These are phyloP conservation scores for Protomyces lactucae-debilis DNA, from an alignment of 1,139 yeast genomes.

Conservation along the genomic window DNA sequence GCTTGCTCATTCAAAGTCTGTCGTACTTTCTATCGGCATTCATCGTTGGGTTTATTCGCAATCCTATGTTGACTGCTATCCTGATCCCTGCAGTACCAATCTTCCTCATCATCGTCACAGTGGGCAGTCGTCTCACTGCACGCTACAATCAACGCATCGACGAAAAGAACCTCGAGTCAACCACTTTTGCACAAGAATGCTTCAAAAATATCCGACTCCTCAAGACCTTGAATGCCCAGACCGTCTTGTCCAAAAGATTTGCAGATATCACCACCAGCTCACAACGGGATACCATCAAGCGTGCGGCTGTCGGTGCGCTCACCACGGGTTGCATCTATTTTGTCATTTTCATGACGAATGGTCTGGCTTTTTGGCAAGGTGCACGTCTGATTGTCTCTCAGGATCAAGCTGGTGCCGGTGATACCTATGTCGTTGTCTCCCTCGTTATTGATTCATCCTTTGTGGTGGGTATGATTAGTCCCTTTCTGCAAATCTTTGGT, in stretches of 20 bases:
- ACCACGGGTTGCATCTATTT: constrained; percentile 37
- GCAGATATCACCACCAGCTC: constrained; percentile 38
- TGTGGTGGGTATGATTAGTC: constrained; percentile 35
- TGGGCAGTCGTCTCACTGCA: neutral
- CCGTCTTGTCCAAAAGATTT: constrained; percentile 39
- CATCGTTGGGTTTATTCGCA: constrained; percentile 1
- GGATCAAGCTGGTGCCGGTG: constrained; percentile 44
- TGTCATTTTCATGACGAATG: constrained; percentile 44
- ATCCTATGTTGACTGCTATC: neutral
- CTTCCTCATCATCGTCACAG: neutral
- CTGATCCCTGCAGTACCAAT: constrained; percentile 5
- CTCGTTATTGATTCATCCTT: constrained; percentile 39
- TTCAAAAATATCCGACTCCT: constrained; percentile 44
- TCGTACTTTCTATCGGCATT: neutral
- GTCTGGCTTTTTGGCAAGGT: constrained; percentile 42
- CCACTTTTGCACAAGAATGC: constrained; percentile 44
- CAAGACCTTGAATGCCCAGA: constrained; percentile 45
- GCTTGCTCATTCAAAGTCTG: neutral
- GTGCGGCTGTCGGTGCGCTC: constrained; percentile 38
- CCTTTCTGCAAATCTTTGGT: constrained; percentile 8
- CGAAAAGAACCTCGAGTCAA: neutral
- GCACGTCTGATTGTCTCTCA: constrained; percentile 42
- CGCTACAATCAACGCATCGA: neutral
- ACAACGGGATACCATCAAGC: constrained; percentile 35
- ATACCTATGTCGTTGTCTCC: constrained; percentile 45